phyloP scores from a whole-genome alignment of 1,139 yeast species.

The Debaryomycetaceae sp. region DNA sequence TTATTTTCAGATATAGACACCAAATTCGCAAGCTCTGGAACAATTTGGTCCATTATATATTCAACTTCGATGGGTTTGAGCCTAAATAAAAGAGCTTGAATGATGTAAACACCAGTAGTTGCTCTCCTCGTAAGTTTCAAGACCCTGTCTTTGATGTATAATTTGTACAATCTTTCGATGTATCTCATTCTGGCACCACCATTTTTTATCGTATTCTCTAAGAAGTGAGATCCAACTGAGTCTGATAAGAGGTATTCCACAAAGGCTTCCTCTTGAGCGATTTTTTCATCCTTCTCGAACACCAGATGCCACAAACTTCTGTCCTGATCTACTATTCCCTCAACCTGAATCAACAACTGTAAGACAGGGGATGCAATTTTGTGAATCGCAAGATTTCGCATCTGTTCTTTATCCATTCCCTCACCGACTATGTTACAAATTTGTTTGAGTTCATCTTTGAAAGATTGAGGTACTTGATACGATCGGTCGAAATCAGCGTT shows the following conservation, averaged over 20 bases:
- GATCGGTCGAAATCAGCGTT: slow-evolving; percentile 62
- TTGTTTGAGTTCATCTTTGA: slow-evolving; percentile 57
- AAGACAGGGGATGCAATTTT: slow-evolving; percentile 84
- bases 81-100: slow-evolving; percentile 63
- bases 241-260: slow-evolving; percentile 83
- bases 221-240: slow-evolving; percentile 87
- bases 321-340: slow-evolving; percentile 72
- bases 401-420: slow-evolving; percentile 40
- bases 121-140: slow-evolving; percentile 73
- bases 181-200: slow-evolving; percentile 64
- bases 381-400: slow-evolving; percentile 75
- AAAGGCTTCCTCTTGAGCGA: slow-evolving; percentile 71
- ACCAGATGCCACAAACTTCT: slow-evolving; percentile 62
- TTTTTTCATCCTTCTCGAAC: slow-evolving; percentile 48
- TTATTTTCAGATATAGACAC: slow-evolving; percentile 50
- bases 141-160: slow-evolving; percentile 73
- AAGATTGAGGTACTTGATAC: slow-evolving; percentile 70
- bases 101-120: slow-evolving; percentile 78
- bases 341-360: slow-evolving; percentile 77
- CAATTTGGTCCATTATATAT: slow-evolving; percentile 62
- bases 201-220: slow-evolving; percentile 63
- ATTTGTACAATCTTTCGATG: slow-evolving; percentile 63
- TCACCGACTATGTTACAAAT: slow-evolving; percentile 35
- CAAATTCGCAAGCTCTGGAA: slow-evolving; percentile 63
- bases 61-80: slow-evolving; percentile 58